Evolutionary conservation across 768 basidiomycete species (phyloP), one percentile per base, ranked within the genome.

Genomic region (Lactarius evosmus): DNA sequence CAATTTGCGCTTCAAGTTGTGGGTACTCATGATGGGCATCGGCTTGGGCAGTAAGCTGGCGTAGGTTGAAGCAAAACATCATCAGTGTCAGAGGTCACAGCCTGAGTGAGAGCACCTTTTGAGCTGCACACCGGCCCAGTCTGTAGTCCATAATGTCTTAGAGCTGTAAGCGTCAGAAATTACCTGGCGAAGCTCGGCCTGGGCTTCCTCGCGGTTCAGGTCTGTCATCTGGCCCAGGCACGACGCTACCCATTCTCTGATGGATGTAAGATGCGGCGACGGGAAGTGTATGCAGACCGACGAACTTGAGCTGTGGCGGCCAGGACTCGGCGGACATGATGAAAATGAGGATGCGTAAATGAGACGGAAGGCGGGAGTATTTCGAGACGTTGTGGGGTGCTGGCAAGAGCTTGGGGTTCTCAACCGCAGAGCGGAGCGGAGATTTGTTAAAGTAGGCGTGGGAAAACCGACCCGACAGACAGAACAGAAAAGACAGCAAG

Each of bases 161-260:
- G 85, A 82, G 66, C 85, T 82, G 78, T 93, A 96, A 76, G 94
- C 88, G 69, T 94, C 85, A 84, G 91, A 89, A 76, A 99, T 97
- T 83, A 94, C 90, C 86, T 91, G 84, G 85, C 94, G 95, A 73
- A 99, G 78, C 81, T 99, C 97, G 65, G 89, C 83, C 72, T 95
- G 93, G 25, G 95, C 95, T 69, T 95, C 93, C 55, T 78, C 77
- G 74, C 89, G 86, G 77, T 96, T 98, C 57, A 82, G 76, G 67
- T 95, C 89, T 19, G 91, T 91, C 81, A 96, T 95, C 77, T 94
- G 88, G 29, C 91, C 88, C 29, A 98, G 80, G 73, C 92, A 96
- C 76, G 87, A 88, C 72, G 95, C 92, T 33, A 98, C 95, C 93
- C 95, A 98, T 74, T 90, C 87, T 78, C 95, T 98, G 73, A 17